Evolutionary conservation across 2,329 filamentous ascomycete species (phyloP), one percentile per base, ranked within the genome.

Genomic region (Chrysoporthe austroafricana): DNA sequence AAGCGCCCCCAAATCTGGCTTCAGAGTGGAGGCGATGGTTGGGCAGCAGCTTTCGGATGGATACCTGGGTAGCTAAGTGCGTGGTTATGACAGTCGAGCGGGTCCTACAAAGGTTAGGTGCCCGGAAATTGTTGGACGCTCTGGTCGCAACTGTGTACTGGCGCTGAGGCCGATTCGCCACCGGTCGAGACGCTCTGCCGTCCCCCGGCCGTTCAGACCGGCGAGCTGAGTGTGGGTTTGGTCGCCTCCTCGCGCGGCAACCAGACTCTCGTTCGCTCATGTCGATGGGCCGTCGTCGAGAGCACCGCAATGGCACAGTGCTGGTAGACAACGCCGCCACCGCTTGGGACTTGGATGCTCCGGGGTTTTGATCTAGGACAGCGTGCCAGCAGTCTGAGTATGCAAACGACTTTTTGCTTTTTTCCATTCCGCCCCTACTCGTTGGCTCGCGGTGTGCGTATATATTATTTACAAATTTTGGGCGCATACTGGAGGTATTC

Each of bases 391-490:
- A 2, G 16, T 36, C 8, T 5, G 9, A 21, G 13, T 6, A 5
- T 26, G n/a, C 7, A 42, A 50, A 44, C 26, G 9, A n/a, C 26
- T 42, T 68, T 59, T 57, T 57, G 39, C 43, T 42, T 16, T 56
- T 48, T 34, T 43, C 34, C 39, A 3, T 46, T n/a, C 21, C 46
- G 32, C 50, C 50, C 44, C 26, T n/a, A 61, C 36, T 46, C 43
- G 26, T n/a, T 57, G 32, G 54, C 46, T 36, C 59, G 6, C 50
- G 48, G 61, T 48, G 48, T 39, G 54, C 54, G 54, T 48, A 42
- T 60, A n/a, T 61, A 65, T 68, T 68, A 68, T 58, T 46, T 68
- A 68, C 66, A 68, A 46, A n/a, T 32, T 36, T 34, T 18, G n/a
- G 58, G 52, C 39, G 60, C 48, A 61, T 21, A 43, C 18, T n/a